A percentile compares a stretch with the other conserved stretches of the same genome.
These are phyloP conservation scores for Cucumis cinereus DNA, from an alignment of 306 rosid species.

Conservation along the genomic window DNA sequence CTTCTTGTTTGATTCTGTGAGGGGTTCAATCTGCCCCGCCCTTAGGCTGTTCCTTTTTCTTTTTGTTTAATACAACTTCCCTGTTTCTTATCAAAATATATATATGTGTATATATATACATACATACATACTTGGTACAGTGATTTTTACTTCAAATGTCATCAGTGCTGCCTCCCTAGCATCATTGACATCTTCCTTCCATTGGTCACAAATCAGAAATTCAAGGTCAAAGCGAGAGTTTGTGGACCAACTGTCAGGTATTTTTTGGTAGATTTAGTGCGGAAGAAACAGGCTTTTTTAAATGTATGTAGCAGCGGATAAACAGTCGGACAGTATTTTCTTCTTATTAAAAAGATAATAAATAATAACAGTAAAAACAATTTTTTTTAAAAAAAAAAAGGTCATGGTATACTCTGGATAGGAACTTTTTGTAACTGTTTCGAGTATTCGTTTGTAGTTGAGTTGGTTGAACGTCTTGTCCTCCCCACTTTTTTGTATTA, in stretches of 20 bases:
- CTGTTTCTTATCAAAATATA: no score
- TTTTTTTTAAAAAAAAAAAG: no score
- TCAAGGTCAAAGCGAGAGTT: background rate
- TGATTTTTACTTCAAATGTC: background rate
- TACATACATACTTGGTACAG: background rate
- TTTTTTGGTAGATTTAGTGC: background rate
- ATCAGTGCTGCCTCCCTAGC: background rate
- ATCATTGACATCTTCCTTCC: background rate
- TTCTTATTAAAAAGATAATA: background rate
- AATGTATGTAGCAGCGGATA: background rate
- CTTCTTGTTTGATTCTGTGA: no score
- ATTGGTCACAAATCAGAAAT: background rate
- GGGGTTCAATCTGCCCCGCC: no score
- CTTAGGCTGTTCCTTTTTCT: no score
- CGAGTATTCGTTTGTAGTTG: background rate
- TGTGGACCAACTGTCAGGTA: background rate
- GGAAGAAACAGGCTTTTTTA: background rate
- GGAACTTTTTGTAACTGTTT: background rate
- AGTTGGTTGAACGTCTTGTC: background rate
- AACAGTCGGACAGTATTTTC: background rate
- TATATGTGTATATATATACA: no score
- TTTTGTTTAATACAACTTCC: no score
- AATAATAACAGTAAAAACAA: no score
- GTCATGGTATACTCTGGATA: background rate
- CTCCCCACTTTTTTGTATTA: background rate